These are phyloP conservation scores for Penicillium thymicola DNA, from an alignment of 2,329 filamentous ascomycete species.

Conservation along the genomic window DNA sequence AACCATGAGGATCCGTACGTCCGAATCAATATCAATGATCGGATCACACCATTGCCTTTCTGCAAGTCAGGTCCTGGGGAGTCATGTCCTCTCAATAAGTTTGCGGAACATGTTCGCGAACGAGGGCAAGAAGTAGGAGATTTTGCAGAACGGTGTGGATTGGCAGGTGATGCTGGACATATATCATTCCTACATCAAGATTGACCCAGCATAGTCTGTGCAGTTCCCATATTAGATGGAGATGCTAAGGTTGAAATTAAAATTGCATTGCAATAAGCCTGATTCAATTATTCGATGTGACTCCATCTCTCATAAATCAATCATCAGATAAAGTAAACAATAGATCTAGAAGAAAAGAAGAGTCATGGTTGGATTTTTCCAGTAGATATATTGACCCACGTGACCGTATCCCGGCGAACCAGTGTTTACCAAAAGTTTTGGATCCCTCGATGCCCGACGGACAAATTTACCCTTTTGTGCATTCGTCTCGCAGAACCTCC, in stretches of 20 bases:
- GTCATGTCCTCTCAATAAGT: slow-evolving; percentile 48
- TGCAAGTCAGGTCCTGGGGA: slow-evolving; percentile 48
- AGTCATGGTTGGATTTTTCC: not conserved
- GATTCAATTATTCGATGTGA: not conserved
- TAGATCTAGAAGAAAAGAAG: not conserved
- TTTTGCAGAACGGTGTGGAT: slow-evolving; percentile 50
- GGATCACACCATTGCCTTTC: slow-evolving; percentile 49
- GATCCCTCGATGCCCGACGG: not conserved
- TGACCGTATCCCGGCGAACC: slow-evolving; percentile 26
- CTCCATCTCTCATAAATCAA: too few species aligned
- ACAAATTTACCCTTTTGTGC: not conserved
- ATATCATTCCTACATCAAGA: slow-evolving; percentile 53
- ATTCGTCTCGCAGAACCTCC: not conserved
- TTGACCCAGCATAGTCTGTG: not conserved
- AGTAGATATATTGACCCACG: slow-evolving; percentile 8
- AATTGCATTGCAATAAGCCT: not conserved
- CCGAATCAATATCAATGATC: slow-evolving; percentile 57
- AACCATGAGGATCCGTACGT: slow-evolving; percentile 39
- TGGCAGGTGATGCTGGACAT: slow-evolving; percentile 39
- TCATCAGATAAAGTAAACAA: not conserved
- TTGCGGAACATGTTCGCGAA: slow-evolving; percentile 40
- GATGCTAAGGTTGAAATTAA: not conserved
- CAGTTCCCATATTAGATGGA: not conserved
- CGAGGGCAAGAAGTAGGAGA: slow-evolving; percentile 45
- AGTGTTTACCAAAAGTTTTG: slow-evolving; percentile 23